Percentiles rank a stretch among this genome's conserved stretches.
Conservation (phyloP, 116 monocot genomes). For the Dioscorea cayenensis region DNA sequence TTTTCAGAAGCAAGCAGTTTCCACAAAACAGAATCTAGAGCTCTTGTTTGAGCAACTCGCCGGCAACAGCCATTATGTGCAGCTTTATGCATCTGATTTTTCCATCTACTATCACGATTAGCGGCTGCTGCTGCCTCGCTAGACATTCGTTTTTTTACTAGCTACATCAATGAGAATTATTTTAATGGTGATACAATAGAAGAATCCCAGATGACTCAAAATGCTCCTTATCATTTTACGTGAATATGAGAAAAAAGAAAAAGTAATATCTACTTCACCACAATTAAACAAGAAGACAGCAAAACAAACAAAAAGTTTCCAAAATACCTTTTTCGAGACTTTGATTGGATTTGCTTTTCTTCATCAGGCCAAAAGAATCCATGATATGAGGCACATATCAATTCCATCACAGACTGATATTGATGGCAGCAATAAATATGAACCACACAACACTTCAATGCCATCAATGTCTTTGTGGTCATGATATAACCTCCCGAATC, state of each 20-base stretch:
- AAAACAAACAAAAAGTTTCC: background rate
- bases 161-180: constrained; percentile 23
- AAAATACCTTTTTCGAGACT: constrained; percentile 86
- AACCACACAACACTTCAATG: constrained; percentile 48
- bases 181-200: background rate
- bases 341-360: constrained; percentile 69
- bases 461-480: constrained; percentile 21
- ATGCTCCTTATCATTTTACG: background rate
- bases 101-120: constrained; percentile 79
- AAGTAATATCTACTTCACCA: background rate
- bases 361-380: constrained; percentile 99
- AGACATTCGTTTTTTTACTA: constrained; percentile 70
- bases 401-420: constrained; percentile 50
- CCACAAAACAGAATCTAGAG: constrained; percentile 65
- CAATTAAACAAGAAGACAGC: background rate
- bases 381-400: constrained; percentile 61
- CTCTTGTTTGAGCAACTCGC: constrained; percentile 73
- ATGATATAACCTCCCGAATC: constrained; percentile 33
- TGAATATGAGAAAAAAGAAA: background rate
- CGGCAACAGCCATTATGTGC: constrained; percentile 96
- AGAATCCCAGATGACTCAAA: no score
- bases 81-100: constrained; percentile 91
- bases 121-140: constrained; percentile 72
- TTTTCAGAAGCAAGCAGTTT: constrained; percentile 70
- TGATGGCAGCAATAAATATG: constrained; percentile 48